Base-by-base conservation (phyloP, 768 basidiomycete genomes). In the Hysterangium stoloniferum region DNA sequence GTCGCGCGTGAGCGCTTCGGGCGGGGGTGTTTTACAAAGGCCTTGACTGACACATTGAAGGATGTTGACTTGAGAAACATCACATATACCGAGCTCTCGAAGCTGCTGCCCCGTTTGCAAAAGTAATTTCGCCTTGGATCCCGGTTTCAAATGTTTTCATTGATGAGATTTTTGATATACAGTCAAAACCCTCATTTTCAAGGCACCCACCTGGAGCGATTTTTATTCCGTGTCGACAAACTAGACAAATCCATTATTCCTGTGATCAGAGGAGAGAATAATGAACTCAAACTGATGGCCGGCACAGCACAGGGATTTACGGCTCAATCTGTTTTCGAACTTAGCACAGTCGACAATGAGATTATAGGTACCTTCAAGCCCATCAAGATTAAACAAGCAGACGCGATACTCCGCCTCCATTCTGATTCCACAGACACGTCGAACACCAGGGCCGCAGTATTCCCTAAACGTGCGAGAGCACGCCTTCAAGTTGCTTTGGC, bases 41-140 rank as follows among this genome's bases (percentile, higher is more conserved):
- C 52, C 1, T 57, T 70, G 12, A 24, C 69, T 24, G 56, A 58
- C 24, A 52, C 60, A 4, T 51, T 70, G n/a, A 48, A 55, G 32
- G 48, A 49, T 11, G 43, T 53, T 5, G 57, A 60, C 13, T 28
- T 67, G 33, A 52, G 58, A 17, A 52, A 55, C 1, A 52, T 66
- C 45, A 69, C 67, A 1, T 71, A 71, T 52, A 58, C 58, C 3
- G 58, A 63, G 2, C 47, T 71, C 27, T 65, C 68, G 62, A n/a
- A 12, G 2, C 2, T 5, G 13, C 2, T 42, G n/a, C 19, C n/a
- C 24, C 8, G 2, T 42, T n/a, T 38, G 17, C 15, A 15, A 28
- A 42, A n/a, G 41, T 42, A 11, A 42, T n/a, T n/a, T n/a, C n/a
- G 38, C 19, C 11, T 41, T 13, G n/a, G n/a, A n/a, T n/a, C 19